phyloP scores from a whole-genome alignment of 2,329 filamentous ascomycete genomes.

The Cladophialophora chaetospira region DNA sequence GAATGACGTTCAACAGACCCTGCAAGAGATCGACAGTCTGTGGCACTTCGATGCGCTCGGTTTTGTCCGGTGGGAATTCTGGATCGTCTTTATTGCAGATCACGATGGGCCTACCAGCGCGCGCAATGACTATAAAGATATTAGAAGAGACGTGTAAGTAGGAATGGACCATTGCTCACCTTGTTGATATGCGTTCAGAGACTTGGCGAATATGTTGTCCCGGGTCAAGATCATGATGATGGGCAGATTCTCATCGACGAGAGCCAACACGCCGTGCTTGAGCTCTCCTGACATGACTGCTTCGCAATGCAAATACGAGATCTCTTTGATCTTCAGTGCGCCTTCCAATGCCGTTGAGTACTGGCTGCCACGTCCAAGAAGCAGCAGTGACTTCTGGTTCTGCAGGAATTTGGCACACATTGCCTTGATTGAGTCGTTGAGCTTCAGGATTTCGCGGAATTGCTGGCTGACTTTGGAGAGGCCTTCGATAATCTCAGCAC shows the following conservation, averaged over 20 bases:
- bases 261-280: slow-evolving; percentile 95
- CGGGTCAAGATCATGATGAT: slow-evolving; percentile 99
- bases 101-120: slow-evolving; percentile 93
- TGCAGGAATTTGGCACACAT: slow-evolving; percentile 91
- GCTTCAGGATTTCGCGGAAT: slow-evolving; percentile 87
- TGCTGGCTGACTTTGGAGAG: slow-evolving; percentile 84
- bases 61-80: slow-evolving; percentile 85
- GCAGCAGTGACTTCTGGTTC: slow-evolving; percentile 92
- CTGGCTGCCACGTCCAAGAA: slow-evolving; percentile 92
- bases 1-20: slow-evolving; percentile 96
- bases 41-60: slow-evolving; percentile 96
- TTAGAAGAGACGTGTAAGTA: slow-evolving; percentile 36
- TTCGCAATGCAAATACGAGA: slow-evolving; percentile 98
- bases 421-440: slow-evolving; percentile 91
- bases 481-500: slow-evolving; percentile 95
- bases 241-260: slow-evolving; percentile 96
- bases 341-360: slow-evolving; percentile 95
- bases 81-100: slow-evolving; percentile 91
- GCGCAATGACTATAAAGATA: slow-evolving; percentile 74
- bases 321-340: slow-evolving; percentile 99
- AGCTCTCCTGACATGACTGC: slow-evolving; percentile 99
- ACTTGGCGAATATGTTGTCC: slow-evolving; percentile 95
- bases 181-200: slow-evolving; percentile 99
- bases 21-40: slow-evolving; percentile 94
- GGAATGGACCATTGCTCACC: slow-evolving; percentile 53